phyloP scores from a whole-genome alignment of 2,329 filamentous ascomycete species.

The Leptographium procerum region DNA sequence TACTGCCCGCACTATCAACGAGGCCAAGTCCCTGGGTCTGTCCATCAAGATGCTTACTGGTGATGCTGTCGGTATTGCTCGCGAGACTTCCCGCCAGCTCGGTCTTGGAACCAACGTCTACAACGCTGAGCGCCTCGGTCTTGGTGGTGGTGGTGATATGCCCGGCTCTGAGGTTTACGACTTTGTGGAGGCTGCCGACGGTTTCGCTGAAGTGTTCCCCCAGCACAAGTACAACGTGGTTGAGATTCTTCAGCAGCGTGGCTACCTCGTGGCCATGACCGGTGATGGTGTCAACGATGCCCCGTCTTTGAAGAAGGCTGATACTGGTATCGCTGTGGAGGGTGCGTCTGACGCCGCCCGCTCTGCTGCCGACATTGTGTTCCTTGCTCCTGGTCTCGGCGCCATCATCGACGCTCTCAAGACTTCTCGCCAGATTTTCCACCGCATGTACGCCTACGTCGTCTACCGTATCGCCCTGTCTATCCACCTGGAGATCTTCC shows the following conservation, averaged over 20 bases:
- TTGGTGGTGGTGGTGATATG: constrained; percentile 85
- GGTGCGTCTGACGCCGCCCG: constrained; percentile 84
- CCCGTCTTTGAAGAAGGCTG: constrained; percentile 86
- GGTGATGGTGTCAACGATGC: constrained; percentile 94
- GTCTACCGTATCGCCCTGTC: constrained; percentile 91
- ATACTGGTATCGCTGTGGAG: constrained; percentile 91
- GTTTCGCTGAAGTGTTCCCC: constrained; percentile 89
- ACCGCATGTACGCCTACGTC: constrained; percentile 94
- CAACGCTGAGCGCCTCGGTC: constrained; percentile 84
- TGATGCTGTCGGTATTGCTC: constrained; percentile 85
- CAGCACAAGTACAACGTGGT: constrained; percentile 95
- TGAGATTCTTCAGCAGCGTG: constrained; percentile 86
- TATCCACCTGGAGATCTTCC: constrained; percentile 82
- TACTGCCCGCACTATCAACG: constrained; percentile 79
- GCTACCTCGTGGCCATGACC: constrained; percentile 91
- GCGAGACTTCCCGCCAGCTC: constrained; percentile 83
- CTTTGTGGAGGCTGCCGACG: constrained; percentile 90
- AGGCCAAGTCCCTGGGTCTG: constrained; percentile 77
- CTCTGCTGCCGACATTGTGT: constrained; percentile 86
- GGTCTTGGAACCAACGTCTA: constrained; percentile 89
- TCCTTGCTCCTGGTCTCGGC: constrained; percentile 81
- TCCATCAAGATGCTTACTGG: constrained; percentile 95
- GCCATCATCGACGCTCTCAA: constrained; percentile 89
- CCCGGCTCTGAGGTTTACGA: constrained; percentile 88
- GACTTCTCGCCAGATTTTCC: constrained; percentile 89